phyloP scores from a whole-genome alignment of 208 protist species.

The Trypanosoma lewisi region DNA sequence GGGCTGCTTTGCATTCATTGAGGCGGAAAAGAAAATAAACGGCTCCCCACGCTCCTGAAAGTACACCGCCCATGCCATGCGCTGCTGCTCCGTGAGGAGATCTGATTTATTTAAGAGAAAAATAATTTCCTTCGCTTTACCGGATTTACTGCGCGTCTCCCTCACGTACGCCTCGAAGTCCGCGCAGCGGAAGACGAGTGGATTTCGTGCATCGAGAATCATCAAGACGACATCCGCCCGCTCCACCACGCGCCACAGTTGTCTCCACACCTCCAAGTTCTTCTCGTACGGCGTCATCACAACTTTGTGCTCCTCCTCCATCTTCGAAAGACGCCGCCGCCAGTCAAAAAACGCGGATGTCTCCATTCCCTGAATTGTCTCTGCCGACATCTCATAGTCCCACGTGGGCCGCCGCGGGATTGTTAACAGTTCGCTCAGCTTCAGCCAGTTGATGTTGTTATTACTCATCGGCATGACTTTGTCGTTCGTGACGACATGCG shows the following conservation, averaged over 20 bases:
- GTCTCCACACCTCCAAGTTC: conserved; percentile 99
- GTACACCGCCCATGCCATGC: conserved; percentile 93
- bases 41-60: conserved; percentile 73
- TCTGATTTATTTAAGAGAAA: conserved; percentile 99
- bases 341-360: conserved; percentile 88
- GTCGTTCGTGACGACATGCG: conserved; percentile 73
- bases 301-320: conserved; percentile 94
- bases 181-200: conserved; percentile 93
- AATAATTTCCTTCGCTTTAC: conserved; percentile 79
- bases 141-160: conserved; percentile 60
- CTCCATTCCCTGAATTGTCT: conserved; percentile 70
- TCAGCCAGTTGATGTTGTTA: conserved; percentile 57
- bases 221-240: conserved; percentile 92
- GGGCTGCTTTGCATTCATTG: conserved; percentile 21
- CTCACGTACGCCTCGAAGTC: conserved; percentile 89
- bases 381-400: conserved; percentile 67
- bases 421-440: conserved; percentile 73
- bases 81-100: conserved; percentile 93
- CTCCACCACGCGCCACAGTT: conserved; percentile 99
- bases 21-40: conserved; percentile 94
- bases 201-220: conserved; percentile 97
- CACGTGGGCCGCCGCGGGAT: conserved; percentile 84
- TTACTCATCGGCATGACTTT: conserved; percentile 49
- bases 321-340: conserved; percentile 74
- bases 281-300: conserved; percentile 98